Evolutionary conservation across 371 early-diverging fungal genomes (phyloP), one percentile per base, ranked within the genome.

Genomic region (Smittium culicis): DNA sequence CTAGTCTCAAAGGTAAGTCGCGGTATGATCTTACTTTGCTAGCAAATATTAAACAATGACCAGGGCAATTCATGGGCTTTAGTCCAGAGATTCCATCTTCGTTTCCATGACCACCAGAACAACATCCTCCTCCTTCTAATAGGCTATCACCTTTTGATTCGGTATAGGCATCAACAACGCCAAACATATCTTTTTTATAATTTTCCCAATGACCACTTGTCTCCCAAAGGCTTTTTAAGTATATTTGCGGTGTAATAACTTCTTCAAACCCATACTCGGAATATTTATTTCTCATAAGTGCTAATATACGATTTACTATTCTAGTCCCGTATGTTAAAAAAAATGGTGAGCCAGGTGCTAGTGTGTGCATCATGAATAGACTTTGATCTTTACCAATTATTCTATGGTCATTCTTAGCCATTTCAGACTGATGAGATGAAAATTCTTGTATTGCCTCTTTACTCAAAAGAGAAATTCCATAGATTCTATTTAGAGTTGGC

Each of bases 11-110:
- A 30, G 99, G 99, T 59, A 99, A 80, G 66, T 99, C 99, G 73
- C 89, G 85, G 75, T 93, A 94, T 34, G 94, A 92, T 57, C 92
- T 86, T 67, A 90, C 92, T 58, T 88, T 83, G 69, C 87, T 84
- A 67, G 82, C 88, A 80, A 97, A 99, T 83, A 99, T 93, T 71
- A 99, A 78, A 83, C 99, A 99, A 77, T 99, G 99, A 54, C 96
- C 97, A 62, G 99, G 99, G 77, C 99, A 99, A 85, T 99, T 99
- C 99, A 99, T 99, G 17, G 99, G 99, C 84, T 99, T 99, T 67
- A 99, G 81, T 0, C 91, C 99, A 80, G 86, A 93, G 66, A 85
- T 81, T 74, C 90, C 92, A 81, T 91, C 90, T 64, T 85, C 85
- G 11, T 74, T 80, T 16, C 76, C 70, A 25, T 82, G 78, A 77